Conservation (phyloP, 192 early-diverging fungal genomes). For the Lunasporangiospora selenospora region DNA sequence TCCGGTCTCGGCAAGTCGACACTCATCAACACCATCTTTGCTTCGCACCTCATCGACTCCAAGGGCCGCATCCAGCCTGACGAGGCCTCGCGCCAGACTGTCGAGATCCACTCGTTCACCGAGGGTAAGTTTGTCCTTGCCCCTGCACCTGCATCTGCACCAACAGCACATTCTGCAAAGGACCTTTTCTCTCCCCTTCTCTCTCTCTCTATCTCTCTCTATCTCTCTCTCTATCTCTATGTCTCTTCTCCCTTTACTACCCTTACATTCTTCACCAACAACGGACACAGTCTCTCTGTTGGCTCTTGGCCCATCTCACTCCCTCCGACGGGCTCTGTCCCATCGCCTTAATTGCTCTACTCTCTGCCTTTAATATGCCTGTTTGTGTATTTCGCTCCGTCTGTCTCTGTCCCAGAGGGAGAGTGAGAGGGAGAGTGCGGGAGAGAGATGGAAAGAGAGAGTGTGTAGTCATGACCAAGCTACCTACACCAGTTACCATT, state of each 20-base stretch:
- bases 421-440: no score
- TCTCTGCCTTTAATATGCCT: no score
- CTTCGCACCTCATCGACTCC: constrained; percentile 93
- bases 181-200: not conserved
- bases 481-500: no score
- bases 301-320: no score
- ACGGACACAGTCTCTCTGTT: no score
- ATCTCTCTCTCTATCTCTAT: constrained; percentile 1
- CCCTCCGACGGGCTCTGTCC: no score
- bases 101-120: constrained; percentile 91
- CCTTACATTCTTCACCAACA: not conserved
- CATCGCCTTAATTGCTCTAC: no score
- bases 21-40: constrained; percentile 98
- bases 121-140: constrained; percentile 85
- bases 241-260: not conserved
- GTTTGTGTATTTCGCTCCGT: no score
- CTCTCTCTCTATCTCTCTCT: not conserved
- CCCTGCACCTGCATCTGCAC: no score
- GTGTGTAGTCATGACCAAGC: no score
- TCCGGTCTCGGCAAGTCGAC: constrained; percentile 98
- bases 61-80: constrained; percentile 84
- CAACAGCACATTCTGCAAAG: not conserved
- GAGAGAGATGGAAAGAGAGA: no score
- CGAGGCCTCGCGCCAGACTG: constrained; percentile 90
- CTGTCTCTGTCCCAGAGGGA: no score